A percentile compares a stretch with the other conserved stretches of the same genome.
phyloP scores from a whole-genome alignment of 1,139 yeast genomes.

The Geotrichum reessii region DNA sequence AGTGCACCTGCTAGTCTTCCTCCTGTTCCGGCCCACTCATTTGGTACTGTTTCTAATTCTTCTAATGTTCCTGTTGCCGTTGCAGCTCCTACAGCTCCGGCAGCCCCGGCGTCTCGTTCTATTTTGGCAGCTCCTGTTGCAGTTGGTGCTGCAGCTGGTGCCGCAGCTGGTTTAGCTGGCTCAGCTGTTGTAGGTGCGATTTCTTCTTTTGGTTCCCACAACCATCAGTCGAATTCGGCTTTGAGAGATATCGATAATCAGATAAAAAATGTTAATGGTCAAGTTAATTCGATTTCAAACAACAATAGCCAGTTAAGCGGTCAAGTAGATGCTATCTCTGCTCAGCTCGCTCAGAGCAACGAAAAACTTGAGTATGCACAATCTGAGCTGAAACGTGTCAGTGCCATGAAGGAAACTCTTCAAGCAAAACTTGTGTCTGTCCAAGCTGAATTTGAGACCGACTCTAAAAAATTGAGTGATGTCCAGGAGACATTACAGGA shows the following conservation, averaged over 20 bases:
- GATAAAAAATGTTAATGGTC: constrained; percentile 62
- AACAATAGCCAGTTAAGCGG: neutral
- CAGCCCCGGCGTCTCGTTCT: constrained; percentile 13
- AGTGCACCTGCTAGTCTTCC: neutral
- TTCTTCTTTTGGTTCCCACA: constrained; percentile 51
- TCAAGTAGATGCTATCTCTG: constrained; percentile 46
- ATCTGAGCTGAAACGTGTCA: constrained; percentile 61
- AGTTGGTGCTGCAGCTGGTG: constrained; percentile 23
- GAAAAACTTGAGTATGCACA: constrained; percentile 71
- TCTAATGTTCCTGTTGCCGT: neutral
- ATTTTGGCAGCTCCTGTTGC: constrained; percentile 17
- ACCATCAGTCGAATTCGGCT: constrained; percentile 55
- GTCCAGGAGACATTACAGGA: constrained; percentile 56
- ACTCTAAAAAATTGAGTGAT: constrained; percentile 56
- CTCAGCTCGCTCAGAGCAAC: constrained; percentile 65
- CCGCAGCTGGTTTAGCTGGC: constrained; percentile 23
- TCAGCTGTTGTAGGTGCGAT: constrained; percentile 23
- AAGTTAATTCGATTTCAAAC: constrained; percentile 47
- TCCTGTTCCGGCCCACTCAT: constrained; percentile 1
- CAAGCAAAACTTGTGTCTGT: constrained; percentile 61
- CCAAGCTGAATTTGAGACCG: constrained; percentile 68
- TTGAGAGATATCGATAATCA: constrained; percentile 76
- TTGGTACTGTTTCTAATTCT: neutral
- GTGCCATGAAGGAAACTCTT: constrained; percentile 62
- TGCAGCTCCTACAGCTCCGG: constrained; percentile 6